Evolutionary conservation across 1,284 basidiomycete genomes (phyloP), one percentile per base, ranked within the genome.

Genomic region (Moesziomyces antarcticus): DNA sequence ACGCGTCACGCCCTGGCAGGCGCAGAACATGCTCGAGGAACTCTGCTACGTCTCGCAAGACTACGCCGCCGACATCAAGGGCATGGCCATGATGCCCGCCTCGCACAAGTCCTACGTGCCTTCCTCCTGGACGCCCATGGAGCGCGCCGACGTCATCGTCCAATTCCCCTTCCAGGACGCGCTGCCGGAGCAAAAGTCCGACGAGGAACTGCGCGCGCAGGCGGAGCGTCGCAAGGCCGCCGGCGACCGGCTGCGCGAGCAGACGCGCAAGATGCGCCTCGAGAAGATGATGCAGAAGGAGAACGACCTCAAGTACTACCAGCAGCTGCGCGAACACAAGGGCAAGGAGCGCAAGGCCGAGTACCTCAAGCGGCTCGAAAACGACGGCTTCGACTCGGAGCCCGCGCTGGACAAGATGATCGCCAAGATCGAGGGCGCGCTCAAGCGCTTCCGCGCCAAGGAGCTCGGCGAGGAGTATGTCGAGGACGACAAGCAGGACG

Each of bases 221-320:
- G 87, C 91, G 0, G 94, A 97, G 83, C 90, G 90, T 80, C 87
- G 92, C 65, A 90, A 89, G 79, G 93, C 96, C 82, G 91, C 94
- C 67, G 94, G 93, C 0, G 88, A 89, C 58, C 90, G 94, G 77
- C 82, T 99, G 49, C 94, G 96, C 84, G 94, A 98, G 84, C 90
- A 97, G 80, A 93, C 93, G n/a, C 91, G 92, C 0, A 92, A 91
- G 82, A 91, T 91, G 69, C 86, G 96, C 11, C 86, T 89, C 72
- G 94, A 97, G 77, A 82, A 82, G 57, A 77, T 93, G 18, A 78
- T 88, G 41, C 89, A 92, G 83, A 93, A 94, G 80, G 93, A 97
- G 77, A 89, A 86, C n/a, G 92, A 95, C 75, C 84, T 97, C 14
- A 88, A 91, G 58, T 89, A 90, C 66, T 88, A 94, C 58, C 86